A percentile compares a stretch with the other conserved stretches of the same genome.
These are phyloP conservation scores for Stenogyne calaminthoides DNA, from an alignment of 305 asterid genomes.

Conservation along the genomic window DNA sequence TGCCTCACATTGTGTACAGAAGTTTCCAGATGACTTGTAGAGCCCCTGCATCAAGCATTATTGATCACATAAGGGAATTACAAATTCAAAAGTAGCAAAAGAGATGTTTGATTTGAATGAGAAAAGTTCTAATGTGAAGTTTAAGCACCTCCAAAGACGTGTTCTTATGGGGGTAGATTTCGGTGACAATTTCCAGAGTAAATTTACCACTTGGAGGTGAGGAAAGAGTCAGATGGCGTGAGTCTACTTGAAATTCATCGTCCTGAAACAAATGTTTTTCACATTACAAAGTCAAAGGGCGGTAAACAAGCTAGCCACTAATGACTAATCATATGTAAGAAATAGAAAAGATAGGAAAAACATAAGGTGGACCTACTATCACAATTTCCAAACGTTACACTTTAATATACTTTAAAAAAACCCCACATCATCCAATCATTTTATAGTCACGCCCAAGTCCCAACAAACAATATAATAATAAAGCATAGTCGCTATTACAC, in stretches of 20 bases:
- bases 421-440: too few relatives aligned
- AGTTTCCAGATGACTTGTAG: slow-evolving; percentile 84
- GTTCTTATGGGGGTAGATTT: slow-evolving; percentile 76
- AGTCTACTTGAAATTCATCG: slow-evolving; percentile 54
- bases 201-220: slow-evolving; percentile 76
- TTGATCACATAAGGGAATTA: slow-evolving; percentile 20
- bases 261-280: slow-evolving; percentile 52
- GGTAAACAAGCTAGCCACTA: not conserved
- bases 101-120: not conserved
- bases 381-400: too few relatives aligned
- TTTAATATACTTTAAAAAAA: too few relatives aligned
- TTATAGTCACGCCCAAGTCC: too few relatives aligned
- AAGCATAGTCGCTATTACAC: too few relatives aligned
- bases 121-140: slow-evolving; percentile 13
- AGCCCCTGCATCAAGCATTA: slow-evolving; percentile 67
- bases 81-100: not conserved
- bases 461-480: too few relatives aligned
- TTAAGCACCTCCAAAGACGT: slow-evolving; percentile 70
- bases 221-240: slow-evolving; percentile 66
- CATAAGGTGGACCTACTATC: not conserved
- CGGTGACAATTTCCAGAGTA: slow-evolving; percentile 75
- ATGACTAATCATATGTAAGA: slow-evolving; percentile 6
- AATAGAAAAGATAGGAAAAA: not conserved
- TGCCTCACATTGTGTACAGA: slow-evolving; percentile 96
- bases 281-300: slow-evolving; percentile 25